Evolutionary conservation across 805 yeast genomes (phyloP), one percentile per base, ranked within the genome.

Genomic region (Candida argentea): DNA sequence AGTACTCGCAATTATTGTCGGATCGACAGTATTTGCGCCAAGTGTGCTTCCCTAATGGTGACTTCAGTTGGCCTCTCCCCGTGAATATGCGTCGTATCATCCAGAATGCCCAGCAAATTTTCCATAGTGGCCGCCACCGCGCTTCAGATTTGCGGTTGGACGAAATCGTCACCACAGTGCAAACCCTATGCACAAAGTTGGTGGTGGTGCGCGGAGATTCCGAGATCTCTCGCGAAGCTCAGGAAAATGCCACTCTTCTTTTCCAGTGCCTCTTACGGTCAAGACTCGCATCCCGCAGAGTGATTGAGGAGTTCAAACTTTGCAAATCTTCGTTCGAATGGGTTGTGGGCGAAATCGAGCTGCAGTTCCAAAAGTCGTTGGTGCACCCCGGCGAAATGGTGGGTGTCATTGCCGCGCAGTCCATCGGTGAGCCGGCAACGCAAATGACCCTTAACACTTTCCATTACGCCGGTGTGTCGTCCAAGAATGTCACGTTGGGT

Each of bases 371-470:
- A 40, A 82, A 79, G 55, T 76, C 95, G 6, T 66, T 83, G 52
- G 95, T 86, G 25, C 89, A 87, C 38, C 95, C 97, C 4, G 96
- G 96, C 68, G 96, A 87, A 54, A 87, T 87, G 95, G 96, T 87
- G 33, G 96, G 96, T 66, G 94, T 87, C 29, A 72, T 87, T 48
- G 96, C 96, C 29, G 95, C 96, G 2, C 96, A 87, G 64, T 85
- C 95, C 20, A 87, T 87, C 60, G 96, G 96, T 65, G 96, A 87
- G 54, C 96, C 96, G 28, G 95, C 96, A 22, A 87, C 96, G 18
- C 96, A 87, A 58, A 87, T 87, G 96, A 87, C 96, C 3, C 70
- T 87, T 59, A 87, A 87, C 50, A 87, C 96, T 43, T 87, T 86
- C 87, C 95, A 86, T 66, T 86, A 84, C 66, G 95, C 95, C 11